Evolutionary conservation across 2,329 filamentous ascomycete species (phyloP).

Genomic region (Colletotrichum viniferum): DNA sequence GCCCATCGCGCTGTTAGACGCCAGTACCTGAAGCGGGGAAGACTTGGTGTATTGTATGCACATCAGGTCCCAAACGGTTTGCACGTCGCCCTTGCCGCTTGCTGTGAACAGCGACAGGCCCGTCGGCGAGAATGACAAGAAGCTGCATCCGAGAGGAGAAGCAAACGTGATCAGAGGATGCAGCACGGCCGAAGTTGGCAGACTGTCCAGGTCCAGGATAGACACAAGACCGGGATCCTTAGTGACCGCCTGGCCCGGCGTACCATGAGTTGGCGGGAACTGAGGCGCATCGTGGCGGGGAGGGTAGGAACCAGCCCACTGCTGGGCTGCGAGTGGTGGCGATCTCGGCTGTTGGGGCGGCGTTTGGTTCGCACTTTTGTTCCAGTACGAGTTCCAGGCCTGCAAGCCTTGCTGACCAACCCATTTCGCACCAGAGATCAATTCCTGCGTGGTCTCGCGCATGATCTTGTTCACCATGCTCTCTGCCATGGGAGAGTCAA

Average conservation of each 20-base stretch:
- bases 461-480: constrained; percentile 78
- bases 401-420: constrained; percentile 78
- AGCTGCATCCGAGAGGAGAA: constrained; percentile 77
- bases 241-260: constrained; percentile 57
- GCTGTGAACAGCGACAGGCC: constrained; percentile 78
- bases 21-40: constrained; percentile 60
- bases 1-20: constrained; percentile 46
- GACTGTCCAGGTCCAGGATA: constrained; percentile 70
- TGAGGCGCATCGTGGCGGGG: constrained; percentile 54
- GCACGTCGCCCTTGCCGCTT: constrained; percentile 82
- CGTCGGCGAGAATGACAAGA: constrained; percentile 77
- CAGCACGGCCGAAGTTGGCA: constrained; percentile 56
- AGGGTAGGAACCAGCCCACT: constrained; percentile 50
- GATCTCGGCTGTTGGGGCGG: constrained; percentile 51
- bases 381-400: constrained; percentile 84
- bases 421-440: constrained; percentile 77
- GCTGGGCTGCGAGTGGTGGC: constrained; percentile 44
- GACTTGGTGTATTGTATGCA: constrained; percentile 66
- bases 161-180: constrained; percentile 75
- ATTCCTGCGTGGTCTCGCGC: constrained; percentile 78
- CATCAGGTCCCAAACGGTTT: constrained; percentile 82
- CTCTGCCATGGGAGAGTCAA: constrained; percentile 75
- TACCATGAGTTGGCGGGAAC: constrained; percentile 79
- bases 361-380: constrained; percentile 53
- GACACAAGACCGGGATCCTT: constrained; percentile 78